Evolutionary conservation across 306 rosid genomes (phyloP).

Genomic region (Glycine latifolia): DNA sequence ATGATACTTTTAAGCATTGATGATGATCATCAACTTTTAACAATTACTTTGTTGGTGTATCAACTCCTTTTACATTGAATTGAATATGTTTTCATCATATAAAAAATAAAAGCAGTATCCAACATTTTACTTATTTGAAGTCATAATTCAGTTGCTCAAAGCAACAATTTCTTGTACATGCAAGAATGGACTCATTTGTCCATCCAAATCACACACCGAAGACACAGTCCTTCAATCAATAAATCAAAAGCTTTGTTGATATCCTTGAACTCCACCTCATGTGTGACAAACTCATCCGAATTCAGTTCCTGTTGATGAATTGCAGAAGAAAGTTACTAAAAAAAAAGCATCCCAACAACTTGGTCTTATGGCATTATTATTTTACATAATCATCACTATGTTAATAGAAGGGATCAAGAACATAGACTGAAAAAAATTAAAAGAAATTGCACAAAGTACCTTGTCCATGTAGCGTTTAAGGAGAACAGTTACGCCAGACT

Average conservation of each 20-base stretch:
- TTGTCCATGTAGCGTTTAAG: constrained; percentile 74
- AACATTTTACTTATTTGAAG: neutral
- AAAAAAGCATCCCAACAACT: neutral
- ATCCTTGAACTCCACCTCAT: constrained; percentile 69
- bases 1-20: neutral
- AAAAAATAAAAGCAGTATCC: neutral
- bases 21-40: neutral
- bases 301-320: constrained; percentile 63
- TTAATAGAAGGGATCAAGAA: neutral
- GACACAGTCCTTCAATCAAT: constrained; percentile 64
- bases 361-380: neutral
- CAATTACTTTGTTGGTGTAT: neutral
- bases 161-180: neutral
- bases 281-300: constrained; percentile 82
- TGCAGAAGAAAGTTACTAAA: neutral
- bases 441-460: constrained; percentile 54
- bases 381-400: neutral
- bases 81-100: neutral
- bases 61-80: neutral
- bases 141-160: neutral
- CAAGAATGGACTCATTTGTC: constrained; percentile 33
- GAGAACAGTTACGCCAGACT: constrained; percentile 73
- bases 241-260: constrained; percentile 85
- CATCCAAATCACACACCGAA: constrained; percentile 86
- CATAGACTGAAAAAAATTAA: neutral